Percentiles rank a stretch among this genome's conserved stretches.
These are phyloP conservation scores for Aureobasidium melanogenum DNA, from an alignment of 2,329 filamentous ascomycete genomes.

Conservation along the genomic window DNA sequence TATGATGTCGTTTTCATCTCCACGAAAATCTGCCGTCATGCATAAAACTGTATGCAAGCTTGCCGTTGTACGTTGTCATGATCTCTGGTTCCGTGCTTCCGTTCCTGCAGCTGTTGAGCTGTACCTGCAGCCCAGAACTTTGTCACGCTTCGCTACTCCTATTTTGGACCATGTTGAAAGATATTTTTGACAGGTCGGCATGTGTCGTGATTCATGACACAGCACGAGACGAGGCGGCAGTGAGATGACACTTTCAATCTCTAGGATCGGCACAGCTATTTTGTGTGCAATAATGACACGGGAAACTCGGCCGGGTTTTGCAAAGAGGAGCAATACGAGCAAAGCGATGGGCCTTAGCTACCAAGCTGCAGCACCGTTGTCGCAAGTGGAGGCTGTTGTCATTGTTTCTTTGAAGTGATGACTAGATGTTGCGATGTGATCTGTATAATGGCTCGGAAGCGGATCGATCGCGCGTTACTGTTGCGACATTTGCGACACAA, in stretches of 20 bases:
- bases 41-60: constrained; percentile 5
- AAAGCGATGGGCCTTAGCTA: background rate
- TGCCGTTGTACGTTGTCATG: background rate
- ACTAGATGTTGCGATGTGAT: background rate
- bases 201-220: background rate
- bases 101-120: background rate
- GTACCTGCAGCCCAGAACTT: background rate
- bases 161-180: background rate
- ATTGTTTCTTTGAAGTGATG: background rate
- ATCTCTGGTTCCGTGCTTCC: background rate
- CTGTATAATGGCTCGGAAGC: background rate
- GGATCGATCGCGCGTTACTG: background rate
- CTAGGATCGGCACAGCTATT: background rate
- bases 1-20: background rate
- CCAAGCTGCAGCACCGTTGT: background rate
- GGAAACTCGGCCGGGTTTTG: background rate
- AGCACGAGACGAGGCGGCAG: background rate
- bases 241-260: background rate
- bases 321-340: background rate
- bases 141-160: background rate
- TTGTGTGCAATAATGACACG: background rate
- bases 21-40: constrained; percentile 1
- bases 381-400: background rate
- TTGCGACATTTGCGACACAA: background rate
- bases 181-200: background rate